Percentiles rank a stretch among this genome's conserved stretches.
phyloP scores from a whole-genome alignment of 306 rosid species.

The Lathyrus tuberosus region DNA sequence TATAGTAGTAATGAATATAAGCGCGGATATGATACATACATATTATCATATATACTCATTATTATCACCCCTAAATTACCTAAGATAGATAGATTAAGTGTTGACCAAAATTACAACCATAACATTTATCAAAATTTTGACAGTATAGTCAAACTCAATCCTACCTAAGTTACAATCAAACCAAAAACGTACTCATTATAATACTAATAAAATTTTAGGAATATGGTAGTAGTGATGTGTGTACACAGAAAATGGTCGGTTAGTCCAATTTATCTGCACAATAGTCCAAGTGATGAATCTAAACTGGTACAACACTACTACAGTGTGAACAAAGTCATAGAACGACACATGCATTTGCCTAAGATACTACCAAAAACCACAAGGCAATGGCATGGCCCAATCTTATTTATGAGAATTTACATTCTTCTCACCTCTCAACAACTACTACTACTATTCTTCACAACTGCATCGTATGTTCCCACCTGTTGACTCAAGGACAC shows the following conservation, averaged over 20 bases:
- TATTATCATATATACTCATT: too few species aligned
- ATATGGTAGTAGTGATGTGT: neutral
- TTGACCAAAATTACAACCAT: too few species aligned
- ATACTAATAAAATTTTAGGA: neutral
- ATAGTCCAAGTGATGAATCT: constrained; percentile 37
- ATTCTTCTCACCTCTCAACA: neutral
- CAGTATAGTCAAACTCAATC: too few species aligned
- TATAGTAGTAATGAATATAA: too few species aligned
- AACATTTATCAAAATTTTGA: too few species aligned
- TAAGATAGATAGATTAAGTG: too few species aligned
- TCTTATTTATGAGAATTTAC: constrained; percentile 2
- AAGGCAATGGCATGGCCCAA: constrained; percentile 29
- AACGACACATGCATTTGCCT: constrained; percentile 46
- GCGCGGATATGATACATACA: too few species aligned
- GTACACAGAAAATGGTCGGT: constrained; percentile 42
- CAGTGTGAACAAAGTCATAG: constrained; percentile 22
- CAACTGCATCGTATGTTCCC: constrained; percentile 30
- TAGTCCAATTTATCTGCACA: constrained; percentile 60
- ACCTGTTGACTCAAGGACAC: constrained; percentile 28
- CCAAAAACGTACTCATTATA: neutral
- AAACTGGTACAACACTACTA: constrained; percentile 10
- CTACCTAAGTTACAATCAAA: neutral
- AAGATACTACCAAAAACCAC: constrained; percentile 22
- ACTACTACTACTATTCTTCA: neutral
- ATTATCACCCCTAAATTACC: too few species aligned